phyloP scores from a whole-genome alignment of 73 alveolate genomes.

The Paramecium tetraurelia region DNA sequence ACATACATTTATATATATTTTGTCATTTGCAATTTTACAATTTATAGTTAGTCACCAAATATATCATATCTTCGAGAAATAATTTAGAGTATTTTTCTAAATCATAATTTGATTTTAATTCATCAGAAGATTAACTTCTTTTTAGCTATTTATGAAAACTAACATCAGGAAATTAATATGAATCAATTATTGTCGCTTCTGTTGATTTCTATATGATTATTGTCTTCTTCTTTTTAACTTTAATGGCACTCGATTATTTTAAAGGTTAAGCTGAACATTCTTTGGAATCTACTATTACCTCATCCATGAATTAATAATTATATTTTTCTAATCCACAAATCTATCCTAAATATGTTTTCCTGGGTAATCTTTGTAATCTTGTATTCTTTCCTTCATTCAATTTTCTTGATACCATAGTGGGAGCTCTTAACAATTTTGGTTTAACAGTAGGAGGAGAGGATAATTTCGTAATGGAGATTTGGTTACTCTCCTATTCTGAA shows the following conservation, averaged over 20 bases:
- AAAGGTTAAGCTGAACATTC: conserved; percentile 11
- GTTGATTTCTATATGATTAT: not conserved
- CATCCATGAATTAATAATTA: not conserved
- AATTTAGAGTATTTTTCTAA: not conserved
- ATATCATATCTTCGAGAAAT: conserved; percentile 36
- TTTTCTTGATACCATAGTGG: not conserved
- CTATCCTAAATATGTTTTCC: not conserved
- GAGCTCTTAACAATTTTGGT: not conserved
- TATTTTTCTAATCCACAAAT: not conserved
- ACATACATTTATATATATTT: not conserved
- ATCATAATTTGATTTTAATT: not conserved
- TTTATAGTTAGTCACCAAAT: not conserved
- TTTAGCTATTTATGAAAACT: not conserved
- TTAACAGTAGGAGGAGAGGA: not conserved
- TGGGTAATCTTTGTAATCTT: not conserved
- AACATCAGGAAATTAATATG: not conserved
- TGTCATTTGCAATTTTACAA: conserved; percentile 16
- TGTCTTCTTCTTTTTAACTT: not conserved
- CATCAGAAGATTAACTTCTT: not conserved
- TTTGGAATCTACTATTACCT: not conserved
- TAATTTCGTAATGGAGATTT: not conserved
- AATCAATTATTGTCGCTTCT: not conserved
- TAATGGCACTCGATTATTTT: not conserved
- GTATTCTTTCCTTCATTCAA: not conserved
- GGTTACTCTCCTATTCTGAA: not conserved